Conservation (phyloP, 306 rosid genomes). For the Lathyrus sativus region DNA sequence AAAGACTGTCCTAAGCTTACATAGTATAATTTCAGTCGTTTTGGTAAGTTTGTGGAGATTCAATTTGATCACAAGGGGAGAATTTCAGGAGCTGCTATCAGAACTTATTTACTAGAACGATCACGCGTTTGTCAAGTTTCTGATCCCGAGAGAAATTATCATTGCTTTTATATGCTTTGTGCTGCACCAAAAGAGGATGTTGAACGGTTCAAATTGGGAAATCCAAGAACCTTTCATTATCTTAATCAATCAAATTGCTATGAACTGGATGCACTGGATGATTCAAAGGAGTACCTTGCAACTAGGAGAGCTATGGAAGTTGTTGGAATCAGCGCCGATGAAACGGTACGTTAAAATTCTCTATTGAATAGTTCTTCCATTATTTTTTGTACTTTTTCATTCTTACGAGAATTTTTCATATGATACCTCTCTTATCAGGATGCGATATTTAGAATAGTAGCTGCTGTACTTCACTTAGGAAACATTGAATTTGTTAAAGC, state of each 20-base stretch:
- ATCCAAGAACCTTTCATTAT: slow-evolving; percentile 79
- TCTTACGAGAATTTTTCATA: slow-evolving; percentile 13
- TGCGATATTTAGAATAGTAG: slow-evolving; percentile 84
- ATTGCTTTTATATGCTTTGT: slow-evolving; percentile 98
- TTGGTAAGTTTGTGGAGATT: slow-evolving; percentile 98
- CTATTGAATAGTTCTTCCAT: slow-evolving; percentile 4
- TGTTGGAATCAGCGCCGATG: slow-evolving; percentile 76
- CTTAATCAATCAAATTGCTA: slow-evolving; percentile 78
- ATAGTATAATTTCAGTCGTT: slow-evolving; percentile 73
- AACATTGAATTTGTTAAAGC: slow-evolving; percentile 86
- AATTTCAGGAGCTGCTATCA: slow-evolving; percentile 98
- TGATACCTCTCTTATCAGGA: slow-evolving; percentile 57
- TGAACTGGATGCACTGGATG: slow-evolving; percentile 64
- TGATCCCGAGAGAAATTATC: slow-evolving; percentile 97
- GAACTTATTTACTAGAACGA: slow-evolving; percentile 86
- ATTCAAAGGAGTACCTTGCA: slow-evolving; percentile 72
- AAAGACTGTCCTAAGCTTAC: slow-evolving; percentile 44
- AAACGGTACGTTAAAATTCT: slow-evolving; percentile 62
- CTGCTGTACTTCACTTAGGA: slow-evolving; percentile 94
- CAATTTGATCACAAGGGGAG: slow-evolving; percentile 81
- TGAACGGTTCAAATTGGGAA: slow-evolving; percentile 71
- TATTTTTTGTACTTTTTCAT: slow-evolving; percentile 2
- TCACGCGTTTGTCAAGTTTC: slow-evolving; percentile 98
- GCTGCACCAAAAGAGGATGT: slow-evolving; percentile 85
- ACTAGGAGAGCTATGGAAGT: slow-evolving; percentile 95